phyloP scores from a whole-genome alignment of 495 filamentous ascomycete species.

The Neurospora discreta region DNA sequence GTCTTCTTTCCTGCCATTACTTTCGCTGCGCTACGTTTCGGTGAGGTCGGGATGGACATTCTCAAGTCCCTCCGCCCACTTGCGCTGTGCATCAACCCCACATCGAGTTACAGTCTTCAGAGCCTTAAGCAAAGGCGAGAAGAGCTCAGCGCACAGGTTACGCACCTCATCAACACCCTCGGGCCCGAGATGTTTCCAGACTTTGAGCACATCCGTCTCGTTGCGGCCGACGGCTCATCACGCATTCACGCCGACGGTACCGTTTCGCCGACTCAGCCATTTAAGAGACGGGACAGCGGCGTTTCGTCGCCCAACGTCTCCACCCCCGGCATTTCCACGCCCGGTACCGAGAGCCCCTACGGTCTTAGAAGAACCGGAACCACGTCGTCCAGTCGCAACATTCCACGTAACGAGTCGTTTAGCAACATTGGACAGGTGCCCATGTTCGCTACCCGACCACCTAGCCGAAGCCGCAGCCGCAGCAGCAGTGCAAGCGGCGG shows the following conservation, averaged over 20 bases:
- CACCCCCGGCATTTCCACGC: neutral
- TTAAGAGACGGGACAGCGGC: slow-evolving; percentile 16
- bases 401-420: slow-evolving; percentile 89
- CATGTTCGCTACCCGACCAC: slow-evolving; percentile 79
- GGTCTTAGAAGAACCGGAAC: slow-evolving; percentile 25
- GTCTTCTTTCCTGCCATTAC: slow-evolving; percentile 80
- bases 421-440: slow-evolving; percentile 74
- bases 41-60: slow-evolving; percentile 97
- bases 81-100: slow-evolving; percentile 76
- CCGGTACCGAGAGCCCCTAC: slow-evolving; percentile 14
- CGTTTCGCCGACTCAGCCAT: slow-evolving; percentile 4
- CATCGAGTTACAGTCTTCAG: slow-evolving; percentile 70
- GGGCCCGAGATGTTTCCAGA: slow-evolving; percentile 96
- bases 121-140: slow-evolving; percentile 65
- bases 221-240: slow-evolving; percentile 37
- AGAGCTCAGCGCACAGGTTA: slow-evolving; percentile 69
- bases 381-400: slow-evolving; percentile 33
- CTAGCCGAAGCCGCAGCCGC: slow-evolving; percentile 56
- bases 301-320: slow-evolving; percentile 9
- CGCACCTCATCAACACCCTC: slow-evolving; percentile 84
- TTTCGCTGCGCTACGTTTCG: slow-evolving; percentile 88
- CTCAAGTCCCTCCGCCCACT: slow-evolving; percentile 87
- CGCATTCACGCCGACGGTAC: slow-evolving; percentile 7
- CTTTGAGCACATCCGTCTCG: slow-evolving; percentile 74
- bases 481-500: slow-evolving; percentile 59